Evolutionary conservation across 805 yeast genomes (phyloP).

Genomic region (Jamesozyma lodderae): DNA sequence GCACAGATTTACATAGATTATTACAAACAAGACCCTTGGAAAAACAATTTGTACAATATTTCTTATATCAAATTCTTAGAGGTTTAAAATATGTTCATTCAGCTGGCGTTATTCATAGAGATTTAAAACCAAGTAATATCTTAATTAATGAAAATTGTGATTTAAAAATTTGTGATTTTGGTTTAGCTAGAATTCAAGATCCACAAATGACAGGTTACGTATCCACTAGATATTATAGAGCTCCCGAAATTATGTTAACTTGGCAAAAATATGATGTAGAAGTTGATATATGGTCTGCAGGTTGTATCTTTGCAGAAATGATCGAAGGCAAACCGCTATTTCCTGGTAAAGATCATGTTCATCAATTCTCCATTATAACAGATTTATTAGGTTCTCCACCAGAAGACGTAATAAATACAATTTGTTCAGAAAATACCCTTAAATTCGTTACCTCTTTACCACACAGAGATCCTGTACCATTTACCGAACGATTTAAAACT

Average conservation of each 20-base stretch:
- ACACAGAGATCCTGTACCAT: conserved; percentile 83
- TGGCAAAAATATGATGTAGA: conserved; percentile 97
- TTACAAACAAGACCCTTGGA: conserved; percentile 90
- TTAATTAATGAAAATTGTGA: conserved; percentile 86
- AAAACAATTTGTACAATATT: conserved; percentile 93
- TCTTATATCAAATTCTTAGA: conserved; percentile 85
- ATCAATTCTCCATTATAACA: conserved; percentile 93
- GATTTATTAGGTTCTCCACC: conserved; percentile 96
- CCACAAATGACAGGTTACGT: conserved; percentile 99
- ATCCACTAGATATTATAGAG: conserved; percentile 89
- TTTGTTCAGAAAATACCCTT: conserved; percentile 89
- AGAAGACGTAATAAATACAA: conserved; percentile 88
- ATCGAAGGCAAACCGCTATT: conserved; percentile 93
- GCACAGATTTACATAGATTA: conserved; percentile 89
- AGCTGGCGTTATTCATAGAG: conserved; percentile 88
- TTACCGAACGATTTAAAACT: conserved; percentile 67
- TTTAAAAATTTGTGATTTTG: conserved; percentile 86
- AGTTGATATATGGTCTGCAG: conserved; percentile 97
- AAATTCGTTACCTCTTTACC: conserved; percentile 92
- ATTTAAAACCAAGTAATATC: conserved; percentile 77
- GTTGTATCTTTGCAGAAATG: conserved; percentile 96
- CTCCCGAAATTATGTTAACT: conserved; percentile 96
- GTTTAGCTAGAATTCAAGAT: conserved; percentile 93
- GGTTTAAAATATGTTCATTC: conserved; percentile 86
- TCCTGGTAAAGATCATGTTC: conserved; percentile 98